phyloP scores from a whole-genome alignment of 495 filamentous ascomycete species.

The Evernia prunastri region DNA sequence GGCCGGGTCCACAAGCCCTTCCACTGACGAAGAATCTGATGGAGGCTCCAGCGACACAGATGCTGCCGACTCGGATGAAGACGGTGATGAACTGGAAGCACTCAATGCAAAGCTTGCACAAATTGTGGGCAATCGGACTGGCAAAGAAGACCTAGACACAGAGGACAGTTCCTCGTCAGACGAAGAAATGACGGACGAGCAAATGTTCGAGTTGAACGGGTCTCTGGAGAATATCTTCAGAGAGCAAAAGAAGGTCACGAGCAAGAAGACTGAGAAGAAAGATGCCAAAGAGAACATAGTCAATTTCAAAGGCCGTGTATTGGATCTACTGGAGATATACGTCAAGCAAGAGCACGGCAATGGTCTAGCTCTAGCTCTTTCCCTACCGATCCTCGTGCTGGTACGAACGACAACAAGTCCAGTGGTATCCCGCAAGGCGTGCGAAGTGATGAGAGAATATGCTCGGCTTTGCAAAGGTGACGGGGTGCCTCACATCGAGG shows the following conservation, averaged over 20 bases:
- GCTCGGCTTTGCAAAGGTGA: constrained; percentile 60
- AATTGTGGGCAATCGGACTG: constrained; percentile 59
- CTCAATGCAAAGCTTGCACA: constrained; percentile 75
- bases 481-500: constrained; percentile 37
- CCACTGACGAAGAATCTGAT: constrained; percentile 38
- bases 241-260: constrained; percentile 53
- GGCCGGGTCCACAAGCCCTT: constrained; percentile 34
- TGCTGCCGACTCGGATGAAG: constrained; percentile 38
- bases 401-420: constrained; percentile 60
- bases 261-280: constrained; percentile 73
- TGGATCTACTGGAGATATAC: constrained; percentile 83
- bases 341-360: constrained; percentile 70
- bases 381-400: constrained; percentile 57
- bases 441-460: constrained; percentile 59
- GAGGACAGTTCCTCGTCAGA: constrained; percentile 44
- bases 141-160: constrained; percentile 48
- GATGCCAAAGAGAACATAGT: constrained; percentile 83
- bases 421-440: constrained; percentile 66
- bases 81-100: constrained; percentile 48
- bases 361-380: constrained; percentile 56
- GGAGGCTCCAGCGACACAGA: constrained; percentile 31
- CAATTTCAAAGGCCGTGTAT: constrained; percentile 88
- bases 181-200: constrained; percentile 85
- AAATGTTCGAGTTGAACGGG: constrained; percentile 86
- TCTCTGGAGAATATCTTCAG: constrained; percentile 78